Evolutionary conservation across 441 rosid species (phyloP).

Genomic region (Populus hybrid): DNA sequence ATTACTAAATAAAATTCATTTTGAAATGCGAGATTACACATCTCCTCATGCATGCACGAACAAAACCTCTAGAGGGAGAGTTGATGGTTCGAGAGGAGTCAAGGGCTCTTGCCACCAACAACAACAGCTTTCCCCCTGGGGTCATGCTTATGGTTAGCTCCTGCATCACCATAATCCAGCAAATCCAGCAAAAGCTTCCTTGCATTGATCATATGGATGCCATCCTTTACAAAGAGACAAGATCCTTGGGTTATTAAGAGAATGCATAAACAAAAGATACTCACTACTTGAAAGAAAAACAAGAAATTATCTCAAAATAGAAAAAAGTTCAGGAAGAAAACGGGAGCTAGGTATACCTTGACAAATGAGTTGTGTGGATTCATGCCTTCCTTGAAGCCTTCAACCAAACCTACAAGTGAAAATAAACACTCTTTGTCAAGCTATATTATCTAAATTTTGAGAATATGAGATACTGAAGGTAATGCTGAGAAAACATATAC

Average conservation of each 20-base stretch:
- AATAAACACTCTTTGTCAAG: not conserved
- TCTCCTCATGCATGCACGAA: not conserved
- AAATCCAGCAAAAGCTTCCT: conserved; percentile 56
- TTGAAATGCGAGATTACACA: too few relatives aligned
- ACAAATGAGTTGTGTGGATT: conserved; percentile 20
- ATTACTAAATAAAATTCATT: too few relatives aligned
- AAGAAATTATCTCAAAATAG: too few relatives aligned
- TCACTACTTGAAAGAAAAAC: too few relatives aligned
- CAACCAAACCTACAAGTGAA: conserved; percentile 25
- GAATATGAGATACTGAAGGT: not conserved
- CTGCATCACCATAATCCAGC: conserved; percentile 67
- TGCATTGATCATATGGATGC: not conserved
- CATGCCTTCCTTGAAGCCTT: conserved; percentile 25
- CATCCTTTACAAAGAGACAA: not conserved
- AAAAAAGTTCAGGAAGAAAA: too few relatives aligned
- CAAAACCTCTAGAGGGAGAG: not conserved
- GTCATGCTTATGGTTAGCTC: conserved; percentile 67
- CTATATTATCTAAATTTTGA: not conserved
- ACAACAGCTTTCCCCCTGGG: conserved; percentile 25
- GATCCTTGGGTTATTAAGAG: not conserved
- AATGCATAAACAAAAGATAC: not conserved
- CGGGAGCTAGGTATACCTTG: conserved; percentile 22
- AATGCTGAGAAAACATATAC: not conserved
- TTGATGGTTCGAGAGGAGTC: not conserved
- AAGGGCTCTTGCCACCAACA: not conserved